phyloP scores from a whole-genome alignment of 331 rosid genomes.

The Quercus phellos region DNA sequence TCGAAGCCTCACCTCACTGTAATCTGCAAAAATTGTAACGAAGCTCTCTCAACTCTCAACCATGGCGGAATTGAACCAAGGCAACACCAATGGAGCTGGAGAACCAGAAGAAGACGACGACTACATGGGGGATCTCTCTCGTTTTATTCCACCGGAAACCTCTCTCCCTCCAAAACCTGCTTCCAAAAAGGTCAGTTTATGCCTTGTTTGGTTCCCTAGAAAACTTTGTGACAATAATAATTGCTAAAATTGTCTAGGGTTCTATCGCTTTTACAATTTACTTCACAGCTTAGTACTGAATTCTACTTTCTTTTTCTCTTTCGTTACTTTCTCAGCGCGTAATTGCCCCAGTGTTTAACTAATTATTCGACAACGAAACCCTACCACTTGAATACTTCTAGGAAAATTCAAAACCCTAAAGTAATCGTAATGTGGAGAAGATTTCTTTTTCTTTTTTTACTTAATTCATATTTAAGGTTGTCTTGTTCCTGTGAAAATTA shows the following conservation, averaged over 20 bases:
- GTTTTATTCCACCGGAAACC: constrained; percentile 52
- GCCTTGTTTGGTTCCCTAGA: constrained; percentile 1
- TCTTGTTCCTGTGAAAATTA: neutral
- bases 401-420: neutral
- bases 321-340: neutral
- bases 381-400: neutral
- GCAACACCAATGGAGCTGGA: constrained; percentile 18
- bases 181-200: constrained; percentile 36
- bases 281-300: neutral
- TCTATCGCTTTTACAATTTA: neutral
- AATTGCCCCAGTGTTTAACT: neutral
- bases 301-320: neutral
- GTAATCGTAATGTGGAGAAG: neutral
- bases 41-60: constrained; percentile 9
- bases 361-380: neutral
- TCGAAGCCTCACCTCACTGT: too few relatives aligned
- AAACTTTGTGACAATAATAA: neutral
- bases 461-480: neutral
- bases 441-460: neutral
- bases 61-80: constrained; percentile 51
- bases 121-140: constrained; percentile 86
- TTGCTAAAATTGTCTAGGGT: neutral
- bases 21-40: too few relatives aligned
- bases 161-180: constrained; percentile 28
- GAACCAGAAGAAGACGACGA: constrained; percentile 41